These are phyloP conservation scores for Parsonsia alboflavescens DNA, from an alignment of 257 asterid genomes.

Conservation along the genomic window DNA sequence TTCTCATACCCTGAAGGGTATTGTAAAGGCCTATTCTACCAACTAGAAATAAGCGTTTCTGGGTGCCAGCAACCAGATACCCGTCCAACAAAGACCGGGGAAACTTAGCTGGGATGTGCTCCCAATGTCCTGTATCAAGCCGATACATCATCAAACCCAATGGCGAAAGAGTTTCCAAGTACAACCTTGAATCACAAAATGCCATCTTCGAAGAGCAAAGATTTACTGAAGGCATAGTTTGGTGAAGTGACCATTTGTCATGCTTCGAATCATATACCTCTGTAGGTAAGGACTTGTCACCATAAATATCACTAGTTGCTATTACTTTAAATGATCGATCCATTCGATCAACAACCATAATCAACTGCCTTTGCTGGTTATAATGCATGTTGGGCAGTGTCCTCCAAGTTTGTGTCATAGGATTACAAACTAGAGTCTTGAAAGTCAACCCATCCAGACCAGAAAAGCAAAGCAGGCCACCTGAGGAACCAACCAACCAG, in stretches of 20 bases:
- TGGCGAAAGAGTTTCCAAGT: slow-evolving; percentile 89
- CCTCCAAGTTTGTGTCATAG: slow-evolving; percentile 86
- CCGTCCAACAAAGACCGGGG: slow-evolving; percentile 95
- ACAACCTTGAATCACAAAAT: slow-evolving; percentile 83
- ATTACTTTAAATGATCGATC: slow-evolving; percentile 75
- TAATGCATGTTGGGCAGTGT: slow-evolving; percentile 82
- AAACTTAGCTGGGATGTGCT: slow-evolving; percentile 91
- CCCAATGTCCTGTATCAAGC: slow-evolving; percentile 88
- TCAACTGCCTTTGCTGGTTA: slow-evolving; percentile 90
- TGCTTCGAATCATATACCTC: slow-evolving; percentile 89
- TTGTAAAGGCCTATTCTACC: slow-evolving; percentile 93
- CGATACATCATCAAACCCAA: slow-evolving; percentile 93
- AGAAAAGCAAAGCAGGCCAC: slow-evolving; percentile 90
- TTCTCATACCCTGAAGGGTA: slow-evolving; percentile 91
- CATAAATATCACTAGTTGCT: slow-evolving; percentile 86
- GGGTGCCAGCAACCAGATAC: slow-evolving; percentile 87
- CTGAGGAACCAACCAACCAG: slow-evolving; percentile 98
- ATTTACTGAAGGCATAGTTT: slow-evolving; percentile 92
- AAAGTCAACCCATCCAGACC: slow-evolving; percentile 78
- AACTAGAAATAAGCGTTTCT: slow-evolving; percentile 77
- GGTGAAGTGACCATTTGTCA: slow-evolving; percentile 78
- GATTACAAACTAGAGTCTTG: slow-evolving; percentile 83
- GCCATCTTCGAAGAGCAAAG: slow-evolving; percentile 99
- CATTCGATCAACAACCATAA: slow-evolving; percentile 82
- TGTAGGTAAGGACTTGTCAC: slow-evolving; percentile 80